Evolutionary conservation across 1,139 yeast genomes (phyloP).

Genomic region (Candida sp.): DNA sequence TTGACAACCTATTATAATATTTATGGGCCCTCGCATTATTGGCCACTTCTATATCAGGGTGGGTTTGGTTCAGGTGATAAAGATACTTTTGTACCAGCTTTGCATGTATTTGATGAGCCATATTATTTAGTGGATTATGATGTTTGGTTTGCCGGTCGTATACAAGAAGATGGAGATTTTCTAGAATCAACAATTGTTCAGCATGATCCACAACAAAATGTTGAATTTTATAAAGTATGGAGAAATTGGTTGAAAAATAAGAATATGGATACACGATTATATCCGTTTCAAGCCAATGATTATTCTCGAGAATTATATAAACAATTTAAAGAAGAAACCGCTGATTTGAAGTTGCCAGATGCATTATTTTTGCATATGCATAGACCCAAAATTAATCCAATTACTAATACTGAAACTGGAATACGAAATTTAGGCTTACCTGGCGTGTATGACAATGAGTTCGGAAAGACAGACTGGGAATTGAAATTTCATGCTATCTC

Average conservation of each 20-base stretch:
- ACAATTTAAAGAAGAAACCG: conserved; percentile 14
- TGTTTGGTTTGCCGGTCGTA: conserved; percentile 24
- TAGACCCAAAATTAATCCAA: conserved; percentile 38
- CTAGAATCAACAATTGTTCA: conserved; percentile 33
- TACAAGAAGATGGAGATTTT: conserved; percentile 14
- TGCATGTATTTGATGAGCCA: conserved; percentile 33
- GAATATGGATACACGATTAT: conserved; percentile 26
- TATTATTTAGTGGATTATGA: conserved; percentile 23
- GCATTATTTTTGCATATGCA: conserved; percentile 39
- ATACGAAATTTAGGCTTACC: conserved; percentile 21
- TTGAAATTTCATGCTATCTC: conserved; percentile 31
- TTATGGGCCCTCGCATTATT: conserved; percentile 24
- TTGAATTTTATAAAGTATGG: conserved; percentile 24
- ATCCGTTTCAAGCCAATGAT: conserved; percentile 27
- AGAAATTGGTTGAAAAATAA: conserved; percentile 17
- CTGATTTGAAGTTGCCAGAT: conserved; percentile 17
- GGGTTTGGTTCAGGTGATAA: conserved; percentile 37
- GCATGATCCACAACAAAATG: conserved; percentile 25
- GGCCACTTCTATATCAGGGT: conserved; percentile 34
- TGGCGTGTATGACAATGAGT: conserved; percentile 10
- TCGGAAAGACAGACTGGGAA: conserved; percentile 29
- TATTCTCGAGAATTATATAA: conserved; percentile 19
- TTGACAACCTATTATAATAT: conserved; percentile 32
- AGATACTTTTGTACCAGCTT: conserved; percentile 38
- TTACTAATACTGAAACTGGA: conserved; percentile 17